A percentile compares a stretch with the other conserved stretches of the same genome.
phyloP scores from a whole-genome alignment of 352 stramenopile species.

The Phytophthora parvispora region DNA sequence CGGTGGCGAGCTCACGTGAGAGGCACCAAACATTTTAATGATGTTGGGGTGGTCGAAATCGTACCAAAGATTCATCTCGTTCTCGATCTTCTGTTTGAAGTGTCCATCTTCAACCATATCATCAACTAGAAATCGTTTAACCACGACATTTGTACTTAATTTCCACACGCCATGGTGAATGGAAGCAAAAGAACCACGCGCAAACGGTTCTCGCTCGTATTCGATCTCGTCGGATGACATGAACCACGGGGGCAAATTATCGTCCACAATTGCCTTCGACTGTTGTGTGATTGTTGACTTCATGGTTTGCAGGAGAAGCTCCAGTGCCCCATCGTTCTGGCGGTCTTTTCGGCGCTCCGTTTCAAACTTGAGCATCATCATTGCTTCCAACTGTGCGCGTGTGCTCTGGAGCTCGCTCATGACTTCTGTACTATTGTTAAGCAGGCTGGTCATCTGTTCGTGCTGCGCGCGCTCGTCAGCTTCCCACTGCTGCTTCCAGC shows the following conservation, averaged over 20 bases:
- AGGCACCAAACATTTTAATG: slow-evolving; percentile 41
- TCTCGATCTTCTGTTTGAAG: slow-evolving; percentile 16
- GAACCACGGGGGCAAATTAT: slow-evolving; percentile 24
- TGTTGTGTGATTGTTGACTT: background rate
- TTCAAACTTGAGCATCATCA: slow-evolving; percentile 18
- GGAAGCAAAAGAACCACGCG: slow-evolving; percentile 21
- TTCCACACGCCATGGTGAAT: slow-evolving; percentile 29
- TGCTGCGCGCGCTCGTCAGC: slow-evolving; percentile 1
- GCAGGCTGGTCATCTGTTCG: background rate
- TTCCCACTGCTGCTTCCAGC: slow-evolving; percentile 15
- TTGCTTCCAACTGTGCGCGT: background rate
- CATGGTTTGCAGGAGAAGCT: slow-evolving; percentile 13
- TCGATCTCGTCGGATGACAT: slow-evolving; percentile 23
- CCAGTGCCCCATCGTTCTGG: background rate
- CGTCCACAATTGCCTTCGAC: too few relatives aligned
- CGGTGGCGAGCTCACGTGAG: slow-evolving; percentile 30
- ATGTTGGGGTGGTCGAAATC: slow-evolving; percentile 42
- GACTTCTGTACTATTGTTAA: background rate
- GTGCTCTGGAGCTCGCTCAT: slow-evolving; percentile 4
- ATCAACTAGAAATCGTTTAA: slow-evolving; percentile 36
- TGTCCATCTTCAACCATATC: background rate
- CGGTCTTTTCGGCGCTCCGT: background rate
- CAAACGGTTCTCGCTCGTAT: slow-evolving; percentile 18
- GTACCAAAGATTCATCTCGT: slow-evolving; percentile 39
- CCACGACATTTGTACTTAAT: slow-evolving; percentile 31